These are phyloP conservation scores for Monosporascus sp. DNA, from an alignment of 2,329 filamentous ascomycete genomes.

Conservation along the genomic window DNA sequence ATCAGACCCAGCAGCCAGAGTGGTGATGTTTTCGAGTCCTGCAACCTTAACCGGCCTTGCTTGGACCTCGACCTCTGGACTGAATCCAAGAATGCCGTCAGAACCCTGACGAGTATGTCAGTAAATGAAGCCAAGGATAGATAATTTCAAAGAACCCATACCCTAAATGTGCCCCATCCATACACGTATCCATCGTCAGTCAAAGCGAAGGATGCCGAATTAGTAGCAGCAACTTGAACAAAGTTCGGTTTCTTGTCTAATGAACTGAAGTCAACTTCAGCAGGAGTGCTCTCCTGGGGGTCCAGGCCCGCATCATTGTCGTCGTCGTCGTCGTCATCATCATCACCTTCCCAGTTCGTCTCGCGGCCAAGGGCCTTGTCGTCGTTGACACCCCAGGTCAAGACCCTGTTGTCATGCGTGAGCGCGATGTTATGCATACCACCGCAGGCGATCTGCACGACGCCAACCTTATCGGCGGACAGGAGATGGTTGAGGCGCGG, in stretches of 20 bases:
- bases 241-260: constrained; percentile 26
- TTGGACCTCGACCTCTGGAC: constrained; percentile 44
- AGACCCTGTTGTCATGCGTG: constrained; percentile 73
- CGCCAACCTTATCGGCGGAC: constrained; percentile 49
- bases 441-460: constrained; percentile 72
- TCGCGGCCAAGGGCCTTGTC: constrained; percentile 74
- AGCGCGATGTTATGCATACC: constrained; percentile 78
- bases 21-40: constrained; percentile 57
- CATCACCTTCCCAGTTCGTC: constrained; percentile 40
- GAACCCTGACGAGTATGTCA: constrained; percentile 25
- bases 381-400: constrained; percentile 87
- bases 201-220: constrained; percentile 71
- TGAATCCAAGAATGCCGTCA: constrained; percentile 59
- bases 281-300: constrained; percentile 57
- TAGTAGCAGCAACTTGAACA: constrained; percentile 63
- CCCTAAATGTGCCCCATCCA: constrained; percentile 78
- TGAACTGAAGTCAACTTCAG: constrained; percentile 45
- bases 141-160: constrained; percentile 9
- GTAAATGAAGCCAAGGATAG: not conserved
- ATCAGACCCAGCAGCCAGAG: constrained; percentile 63
- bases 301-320: constrained; percentile 54
- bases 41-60: constrained; percentile 41
- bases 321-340: constrained; percentile 42
- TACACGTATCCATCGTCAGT: constrained; percentile 72
- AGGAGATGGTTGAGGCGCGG: constrained; percentile 65